Evolutionary conservation across 1,284 basidiomycete genomes (phyloP), one percentile per base, ranked within the genome.

Genomic region (Ustilago vetiveriae): DNA sequence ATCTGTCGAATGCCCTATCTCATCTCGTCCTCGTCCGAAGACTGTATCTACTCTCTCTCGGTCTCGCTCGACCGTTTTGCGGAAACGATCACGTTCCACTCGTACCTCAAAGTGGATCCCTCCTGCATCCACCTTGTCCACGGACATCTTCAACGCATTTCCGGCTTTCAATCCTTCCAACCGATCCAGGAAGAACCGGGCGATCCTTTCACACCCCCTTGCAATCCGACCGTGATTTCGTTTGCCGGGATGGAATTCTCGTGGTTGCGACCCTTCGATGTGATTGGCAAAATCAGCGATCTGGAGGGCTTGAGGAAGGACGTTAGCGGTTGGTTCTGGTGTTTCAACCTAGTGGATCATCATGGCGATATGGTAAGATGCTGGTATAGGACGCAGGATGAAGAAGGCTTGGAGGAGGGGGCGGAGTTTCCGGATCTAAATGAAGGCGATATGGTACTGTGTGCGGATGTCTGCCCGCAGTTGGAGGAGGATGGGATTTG

Each of bases 1-100:
- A 24, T 47, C 35, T 21, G 23, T 14, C 24, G 45, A 5, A 47
- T 37, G 45, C 45, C 45, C 10, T 6, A 47, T 26, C 45, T 38
- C 35, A 19, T 47, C 1, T 17, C 24, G 17, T 33, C n/a, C 45
- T 24, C 35, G 3, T 16, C 14, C 14, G 4, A 33, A 16, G 11
- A 17, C 17, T 47, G 33, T n/a, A 37, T 47, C 26, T 29, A 37
- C 45, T 9, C 22, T 10, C 45, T 47, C 24, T 8, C 17, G 2
- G 26, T 38, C 45, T n/a, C 36, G 6, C 17, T 37, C 17, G 17
- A 47, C 35, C 23, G 32, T 9, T 13, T 13, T 11, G 7, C 19
- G n/a, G 44, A 45, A 10, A 24, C 32, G 3, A 26, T 45, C 23
- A 27, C 33, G 23, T 47, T 47, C 33, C 24, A n/a, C 1, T 24